Conservation (phyloP, 306 rosid genomes). For the Gillenia trifoliata region DNA sequence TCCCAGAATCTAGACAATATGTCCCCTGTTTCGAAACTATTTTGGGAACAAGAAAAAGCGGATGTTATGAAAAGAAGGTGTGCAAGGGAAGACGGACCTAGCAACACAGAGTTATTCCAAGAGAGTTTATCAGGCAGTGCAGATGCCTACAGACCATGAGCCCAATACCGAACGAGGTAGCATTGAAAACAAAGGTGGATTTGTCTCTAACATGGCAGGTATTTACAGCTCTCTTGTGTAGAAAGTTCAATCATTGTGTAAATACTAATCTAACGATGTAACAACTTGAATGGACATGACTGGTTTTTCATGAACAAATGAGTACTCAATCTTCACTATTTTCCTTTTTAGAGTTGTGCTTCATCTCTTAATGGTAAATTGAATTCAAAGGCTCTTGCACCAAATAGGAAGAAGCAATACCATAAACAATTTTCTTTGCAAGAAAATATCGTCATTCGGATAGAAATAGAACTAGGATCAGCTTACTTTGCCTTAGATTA, state of each 20-base stretch:
- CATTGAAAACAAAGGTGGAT: conserved; percentile 83
- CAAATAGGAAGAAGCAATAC: too few species aligned
- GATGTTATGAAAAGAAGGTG: too few species aligned
- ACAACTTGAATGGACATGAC: background rate
- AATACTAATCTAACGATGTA: background rate
- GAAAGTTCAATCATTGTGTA: background rate
- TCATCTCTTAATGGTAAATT: background rate
- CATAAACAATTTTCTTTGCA: background rate
- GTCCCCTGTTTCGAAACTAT: too few species aligned
- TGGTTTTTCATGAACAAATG: background rate
- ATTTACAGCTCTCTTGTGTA: conserved; percentile 9
- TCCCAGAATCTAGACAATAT: too few species aligned
- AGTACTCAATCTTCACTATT: background rate
- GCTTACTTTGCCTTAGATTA: background rate
- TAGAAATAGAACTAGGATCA: background rate
- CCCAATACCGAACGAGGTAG: conserved; percentile 76
- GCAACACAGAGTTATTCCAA: too few species aligned
- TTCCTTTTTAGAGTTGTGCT: background rate
- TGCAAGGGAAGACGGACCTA: too few species aligned
- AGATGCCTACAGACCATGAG: conserved; percentile 69
- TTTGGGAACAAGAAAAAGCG: too few species aligned
- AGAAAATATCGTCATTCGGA: background rate
- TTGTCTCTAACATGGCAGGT: conserved; percentile 98
- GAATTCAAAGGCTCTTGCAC: too few species aligned
- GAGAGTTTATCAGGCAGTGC: conserved; percentile 33